phyloP scores from a whole-genome alignment of 768 basidiomycete species.

The Rhodotorula toruloides region DNA sequence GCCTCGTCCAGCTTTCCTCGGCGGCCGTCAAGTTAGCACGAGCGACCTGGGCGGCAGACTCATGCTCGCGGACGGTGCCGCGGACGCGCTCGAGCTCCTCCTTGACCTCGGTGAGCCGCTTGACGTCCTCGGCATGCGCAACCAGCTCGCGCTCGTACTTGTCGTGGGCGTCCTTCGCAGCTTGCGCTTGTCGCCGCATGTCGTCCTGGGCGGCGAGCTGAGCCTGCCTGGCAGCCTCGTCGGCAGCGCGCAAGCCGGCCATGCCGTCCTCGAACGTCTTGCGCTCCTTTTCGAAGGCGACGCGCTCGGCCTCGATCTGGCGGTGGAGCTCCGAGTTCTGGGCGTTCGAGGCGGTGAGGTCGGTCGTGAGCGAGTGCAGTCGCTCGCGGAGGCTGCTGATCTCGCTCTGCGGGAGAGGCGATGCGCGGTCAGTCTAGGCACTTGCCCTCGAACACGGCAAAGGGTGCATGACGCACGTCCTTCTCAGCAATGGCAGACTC shows the following conservation, averaged over 20 bases:
- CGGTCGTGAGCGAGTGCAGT: constrained; percentile 55
- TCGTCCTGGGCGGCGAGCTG: constrained; percentile 55
- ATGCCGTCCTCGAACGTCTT: constrained; percentile 75
- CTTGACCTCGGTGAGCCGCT: constrained; percentile 61
- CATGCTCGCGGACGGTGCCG: constrained; percentile 56
- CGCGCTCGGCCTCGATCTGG: constrained; percentile 63
- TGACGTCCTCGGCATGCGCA: constrained; percentile 78
- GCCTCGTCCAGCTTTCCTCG: constrained; percentile 72
- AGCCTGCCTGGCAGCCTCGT: constrained; percentile 62
- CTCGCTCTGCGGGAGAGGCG: constrained; percentile 55
- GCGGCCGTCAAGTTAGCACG: constrained; percentile 65
- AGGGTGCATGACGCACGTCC: constrained; percentile 54
- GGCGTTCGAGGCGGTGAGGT: constrained; percentile 53
- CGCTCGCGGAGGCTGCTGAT: constrained; percentile 61
- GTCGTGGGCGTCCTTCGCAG: constrained; percentile 70
- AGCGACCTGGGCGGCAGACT: constrained; percentile 65
- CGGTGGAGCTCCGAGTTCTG: constrained; percentile 61
- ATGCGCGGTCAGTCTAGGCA: not conserved
- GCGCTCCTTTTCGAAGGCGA: constrained; percentile 70
- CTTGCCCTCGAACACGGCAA: too few relatives aligned
- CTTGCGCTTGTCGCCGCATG: constrained; percentile 61
- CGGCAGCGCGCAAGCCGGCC: constrained; percentile 69
- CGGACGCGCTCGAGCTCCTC: constrained; percentile 58
- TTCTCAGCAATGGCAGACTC: constrained; percentile 64
- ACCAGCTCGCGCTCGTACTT: constrained; percentile 75